phyloP scores from a whole-genome alignment of 768 basidiomycete genomes.

The Dictyophora rubrovolvata region DNA sequence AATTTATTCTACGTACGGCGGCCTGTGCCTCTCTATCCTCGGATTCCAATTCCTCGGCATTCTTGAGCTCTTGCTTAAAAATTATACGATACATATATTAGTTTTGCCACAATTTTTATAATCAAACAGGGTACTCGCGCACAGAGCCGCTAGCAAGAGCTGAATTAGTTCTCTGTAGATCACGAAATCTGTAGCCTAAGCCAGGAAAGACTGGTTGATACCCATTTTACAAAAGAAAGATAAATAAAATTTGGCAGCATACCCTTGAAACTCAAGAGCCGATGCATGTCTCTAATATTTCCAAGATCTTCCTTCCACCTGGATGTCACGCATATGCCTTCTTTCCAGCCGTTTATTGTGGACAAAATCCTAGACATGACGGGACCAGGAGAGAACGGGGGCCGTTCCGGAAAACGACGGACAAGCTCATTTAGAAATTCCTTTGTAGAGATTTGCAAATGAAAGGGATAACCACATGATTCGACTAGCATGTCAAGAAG shows the following conservation, averaged over 20 bases:
- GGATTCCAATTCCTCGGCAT: slow-evolving; percentile 89
- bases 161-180: slow-evolving; percentile 10
- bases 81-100: slow-evolving; percentile 48
- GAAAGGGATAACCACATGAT: slow-evolving; percentile 94
- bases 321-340: slow-evolving; percentile 77
- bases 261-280: slow-evolving; percentile 89
- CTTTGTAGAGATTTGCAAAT: slow-evolving; percentile 93
- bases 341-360: slow-evolving; percentile 90
- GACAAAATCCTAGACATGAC: slow-evolving; percentile 94
- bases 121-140: not conserved
- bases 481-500: slow-evolving; percentile 89
- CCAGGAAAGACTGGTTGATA: not conserved
- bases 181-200: slow-evolving; percentile 18
- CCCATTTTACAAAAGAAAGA: too few species aligned
- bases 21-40: slow-evolving; percentile 93
- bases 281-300: slow-evolving; percentile 97
- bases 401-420: slow-evolving; percentile 92
- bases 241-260: too few species aligned
- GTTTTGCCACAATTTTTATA: not conserved
- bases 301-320: slow-evolving; percentile 95
- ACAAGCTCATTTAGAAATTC: slow-evolving; percentile 99
- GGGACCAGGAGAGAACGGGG: slow-evolving; percentile 87
- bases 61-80: slow-evolving; percentile 66
- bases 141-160: slow-evolving; percentile 7
- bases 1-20: slow-evolving; percentile 34